Conservation (phyloP, 768 basidiomycete genomes). For the Pleurotus tuber-regium region DNA sequence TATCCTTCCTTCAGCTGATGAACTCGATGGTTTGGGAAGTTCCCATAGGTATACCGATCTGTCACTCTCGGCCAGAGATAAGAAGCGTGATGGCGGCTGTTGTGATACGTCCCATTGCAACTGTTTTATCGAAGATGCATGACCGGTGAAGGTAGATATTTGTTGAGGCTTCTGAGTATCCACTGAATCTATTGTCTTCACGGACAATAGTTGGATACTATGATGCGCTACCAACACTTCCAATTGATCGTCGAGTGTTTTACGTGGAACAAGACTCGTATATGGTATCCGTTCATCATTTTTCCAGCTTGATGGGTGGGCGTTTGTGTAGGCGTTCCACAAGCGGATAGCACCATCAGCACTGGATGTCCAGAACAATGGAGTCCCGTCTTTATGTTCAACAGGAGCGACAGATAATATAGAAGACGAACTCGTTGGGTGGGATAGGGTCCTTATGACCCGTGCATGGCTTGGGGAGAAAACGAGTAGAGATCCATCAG, state of each 20-base stretch:
- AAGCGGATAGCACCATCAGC: conserved; percentile 54
- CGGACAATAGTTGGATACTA: conserved; percentile 51
- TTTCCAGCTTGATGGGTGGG: conserved; percentile 50
- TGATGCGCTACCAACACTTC: conserved; percentile 61
- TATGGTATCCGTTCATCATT: conserved; percentile 58
- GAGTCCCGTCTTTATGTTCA: conserved; percentile 25
- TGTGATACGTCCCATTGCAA: conserved; percentile 50
- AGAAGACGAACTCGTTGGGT: conserved; percentile 50
- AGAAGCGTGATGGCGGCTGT: conserved; percentile 42
- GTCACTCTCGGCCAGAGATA: conserved; percentile 62
- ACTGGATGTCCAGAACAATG: conserved; percentile 53
- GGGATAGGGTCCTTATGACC: conserved; percentile 51
- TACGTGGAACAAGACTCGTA: conserved; percentile 46
- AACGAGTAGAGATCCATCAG: conserved; percentile 54
- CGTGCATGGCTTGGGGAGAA: conserved; percentile 64
- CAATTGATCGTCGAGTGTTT: conserved; percentile 35
- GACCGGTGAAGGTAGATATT: conserved; percentile 58
- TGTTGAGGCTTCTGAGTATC: conserved; percentile 42
- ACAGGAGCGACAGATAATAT: conserved; percentile 46
- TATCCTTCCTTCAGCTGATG: conserved; percentile 47
- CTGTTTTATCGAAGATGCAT: conserved; percentile 53
- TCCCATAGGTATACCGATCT: conserved; percentile 65
- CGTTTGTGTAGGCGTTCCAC: conserved; percentile 55
- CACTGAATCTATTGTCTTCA: conserved; percentile 19
- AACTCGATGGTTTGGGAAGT: conserved; percentile 28